phyloP scores from a whole-genome alignment of 352 stramenopile species.

The Nothophytophthora sp. region DNA sequence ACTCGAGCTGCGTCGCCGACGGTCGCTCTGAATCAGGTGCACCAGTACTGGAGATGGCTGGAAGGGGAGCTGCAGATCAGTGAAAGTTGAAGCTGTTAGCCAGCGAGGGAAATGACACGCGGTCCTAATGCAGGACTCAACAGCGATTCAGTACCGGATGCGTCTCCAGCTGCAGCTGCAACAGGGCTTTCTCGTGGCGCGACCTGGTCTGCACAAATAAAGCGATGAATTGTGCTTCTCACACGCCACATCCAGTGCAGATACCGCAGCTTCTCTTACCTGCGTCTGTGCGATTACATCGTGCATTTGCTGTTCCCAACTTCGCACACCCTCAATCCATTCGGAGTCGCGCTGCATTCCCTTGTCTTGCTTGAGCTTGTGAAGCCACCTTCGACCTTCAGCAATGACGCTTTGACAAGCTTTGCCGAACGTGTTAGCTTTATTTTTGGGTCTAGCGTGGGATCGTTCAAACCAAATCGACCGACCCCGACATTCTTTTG shows the following conservation, averaged over 20 bases:
- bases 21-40: conserved; percentile 43
- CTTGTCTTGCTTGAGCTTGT: neutral
- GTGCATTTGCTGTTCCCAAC: conserved; percentile 10
- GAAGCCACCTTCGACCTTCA: neutral
- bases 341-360: conserved; percentile 6
- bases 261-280: conserved; percentile 2
- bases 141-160: conserved; percentile 25
- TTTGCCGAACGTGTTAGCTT: conserved; percentile 1
- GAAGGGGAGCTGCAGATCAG: conserved; percentile 37
- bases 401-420: neutral
- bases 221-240: neutral
- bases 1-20: conserved; percentile 11
- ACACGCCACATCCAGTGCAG: too few relatives aligned
- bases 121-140: neutral
- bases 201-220: conserved; percentile 9
- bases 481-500: conserved; percentile 3
- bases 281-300: conserved; percentile 19
- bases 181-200: conserved; percentile 31
- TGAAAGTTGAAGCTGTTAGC: neutral
- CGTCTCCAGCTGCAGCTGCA: conserved; percentile 53
- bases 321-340: conserved; percentile 2
- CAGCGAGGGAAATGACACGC: neutral
- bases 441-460: conserved; percentile 23
- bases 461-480: conserved; percentile 1
- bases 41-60: conserved; percentile 52